These are phyloP conservation scores for Botrytis porri DNA, from an alignment of 2,329 filamentous ascomycete genomes.

Conservation along the genomic window DNA sequence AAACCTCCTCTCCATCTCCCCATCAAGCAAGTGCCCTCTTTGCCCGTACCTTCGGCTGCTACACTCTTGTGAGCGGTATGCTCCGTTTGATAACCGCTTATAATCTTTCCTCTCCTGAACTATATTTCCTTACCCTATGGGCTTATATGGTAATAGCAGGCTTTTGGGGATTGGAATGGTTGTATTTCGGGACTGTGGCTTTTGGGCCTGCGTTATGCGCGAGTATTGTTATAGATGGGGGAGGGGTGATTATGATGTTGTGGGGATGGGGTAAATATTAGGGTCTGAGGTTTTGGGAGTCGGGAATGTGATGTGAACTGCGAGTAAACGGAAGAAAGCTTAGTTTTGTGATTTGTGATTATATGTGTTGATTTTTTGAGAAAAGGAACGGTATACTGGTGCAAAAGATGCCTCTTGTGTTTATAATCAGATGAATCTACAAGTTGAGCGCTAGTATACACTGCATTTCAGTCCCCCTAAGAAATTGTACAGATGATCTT, in stretches of 20 bases:
- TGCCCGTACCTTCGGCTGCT: background rate
- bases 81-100: background rate
- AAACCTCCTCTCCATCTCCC: background rate
- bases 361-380: background rate
- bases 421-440: background rate
- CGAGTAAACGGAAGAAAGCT: background rate
- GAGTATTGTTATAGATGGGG: background rate
- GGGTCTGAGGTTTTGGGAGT: background rate
- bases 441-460: background rate
- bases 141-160: background rate
- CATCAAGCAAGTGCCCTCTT: background rate
- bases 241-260: background rate
- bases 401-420: background rate
- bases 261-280: background rate
- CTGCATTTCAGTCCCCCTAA: slow-evolving; percentile 7
- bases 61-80: background rate
- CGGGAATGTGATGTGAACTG: too few relatives aligned
- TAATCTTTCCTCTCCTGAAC: background rate
- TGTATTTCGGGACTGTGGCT: background rate
- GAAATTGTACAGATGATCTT: slow-evolving; percentile 60
- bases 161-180: background rate
- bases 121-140: background rate
- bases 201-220: background rate
- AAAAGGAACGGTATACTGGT: background rate
- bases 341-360: background rate